These are phyloP conservation scores for Drosera capensis DNA, from an alignment of 148 eudicot species.

Conservation along the genomic window DNA sequence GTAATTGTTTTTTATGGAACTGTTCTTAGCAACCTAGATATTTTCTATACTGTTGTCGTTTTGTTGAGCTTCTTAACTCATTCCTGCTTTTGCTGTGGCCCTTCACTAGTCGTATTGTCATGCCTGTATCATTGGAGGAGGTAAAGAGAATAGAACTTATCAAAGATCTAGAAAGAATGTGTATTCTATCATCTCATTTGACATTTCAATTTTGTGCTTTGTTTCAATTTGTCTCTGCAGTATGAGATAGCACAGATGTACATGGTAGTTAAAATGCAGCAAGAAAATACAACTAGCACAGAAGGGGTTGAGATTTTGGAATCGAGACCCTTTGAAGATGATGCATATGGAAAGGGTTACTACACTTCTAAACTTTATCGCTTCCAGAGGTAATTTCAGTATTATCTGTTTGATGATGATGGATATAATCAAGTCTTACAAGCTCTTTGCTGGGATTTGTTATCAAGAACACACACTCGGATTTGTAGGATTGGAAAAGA, in stretches of 20 bases:
- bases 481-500: too few relatives aligned
- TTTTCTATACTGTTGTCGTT: too few relatives aligned
- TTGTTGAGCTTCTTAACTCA: slow-evolving; percentile 17
- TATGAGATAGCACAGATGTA: slow-evolving; percentile 61
- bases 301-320: slow-evolving; percentile 62
- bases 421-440: too few relatives aligned
- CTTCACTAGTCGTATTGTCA: slow-evolving; percentile 41
- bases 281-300: slow-evolving; percentile 28
- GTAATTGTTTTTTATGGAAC: too few relatives aligned
- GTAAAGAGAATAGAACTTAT: slow-evolving; percentile 13
- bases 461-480: too few relatives aligned
- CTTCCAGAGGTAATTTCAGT: slow-evolving; percentile 43
- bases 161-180: not conserved
- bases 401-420: too few relatives aligned
- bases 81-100: slow-evolving; percentile 9
- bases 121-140: slow-evolving; percentile 69
- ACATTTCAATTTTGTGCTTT: not conserved
- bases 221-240: slow-evolving; percentile 17
- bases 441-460: too few relatives aligned
- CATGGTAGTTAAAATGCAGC: slow-evolving; percentile 53
- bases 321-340: slow-evolving; percentile 36
- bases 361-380: slow-evolving; percentile 46
- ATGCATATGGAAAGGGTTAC: slow-evolving; percentile 45
- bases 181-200: not conserved
- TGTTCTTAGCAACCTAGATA: too few relatives aligned